Conservation (phyloP, 345 rosid species). For the Leavenworthia alabamica region DNA sequence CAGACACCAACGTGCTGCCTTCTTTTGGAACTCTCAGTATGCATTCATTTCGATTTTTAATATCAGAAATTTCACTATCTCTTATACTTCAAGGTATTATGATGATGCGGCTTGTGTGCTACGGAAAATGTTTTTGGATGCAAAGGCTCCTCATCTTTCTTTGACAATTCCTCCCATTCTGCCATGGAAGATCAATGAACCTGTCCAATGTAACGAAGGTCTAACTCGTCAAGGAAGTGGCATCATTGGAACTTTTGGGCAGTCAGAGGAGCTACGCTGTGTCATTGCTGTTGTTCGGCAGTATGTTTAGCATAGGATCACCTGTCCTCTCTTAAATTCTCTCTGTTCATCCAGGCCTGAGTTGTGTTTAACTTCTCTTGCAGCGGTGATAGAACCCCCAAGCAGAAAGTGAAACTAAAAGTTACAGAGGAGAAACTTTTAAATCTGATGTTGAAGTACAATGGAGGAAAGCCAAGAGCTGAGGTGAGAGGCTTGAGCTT, state of each 20-base stretch:
- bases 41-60: background rate
- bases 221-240: constrained; percentile 98
- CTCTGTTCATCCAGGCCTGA: constrained; percentile 2
- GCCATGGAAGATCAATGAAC: constrained; percentile 94
- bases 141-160: constrained; percentile 98
- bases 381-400: constrained; percentile 99
- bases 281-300: constrained; percentile 94
- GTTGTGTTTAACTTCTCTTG: constrained; percentile 12
- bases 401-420: constrained; percentile 97
- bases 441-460: constrained; percentile 93
- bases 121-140: constrained; percentile 94
- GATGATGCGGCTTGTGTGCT: constrained; percentile 98
- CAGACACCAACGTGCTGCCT: background rate
- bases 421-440: constrained; percentile 94
- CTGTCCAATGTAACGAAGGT: constrained; percentile 69
- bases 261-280: constrained; percentile 95
- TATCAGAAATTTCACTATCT: constrained; percentile 11
- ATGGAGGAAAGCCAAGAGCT: constrained; percentile 87
- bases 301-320: constrained; percentile 45
- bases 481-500: constrained; percentile 49
- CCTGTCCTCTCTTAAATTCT: background rate
- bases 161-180: constrained; percentile 78
- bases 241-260: constrained; percentile 84
- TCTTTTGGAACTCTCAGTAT: background rate
- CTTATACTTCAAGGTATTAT: constrained; percentile 56